phyloP scores from a whole-genome alignment of 2,329 filamentous ascomycete species.

The Emergomyces orientalis region DNA sequence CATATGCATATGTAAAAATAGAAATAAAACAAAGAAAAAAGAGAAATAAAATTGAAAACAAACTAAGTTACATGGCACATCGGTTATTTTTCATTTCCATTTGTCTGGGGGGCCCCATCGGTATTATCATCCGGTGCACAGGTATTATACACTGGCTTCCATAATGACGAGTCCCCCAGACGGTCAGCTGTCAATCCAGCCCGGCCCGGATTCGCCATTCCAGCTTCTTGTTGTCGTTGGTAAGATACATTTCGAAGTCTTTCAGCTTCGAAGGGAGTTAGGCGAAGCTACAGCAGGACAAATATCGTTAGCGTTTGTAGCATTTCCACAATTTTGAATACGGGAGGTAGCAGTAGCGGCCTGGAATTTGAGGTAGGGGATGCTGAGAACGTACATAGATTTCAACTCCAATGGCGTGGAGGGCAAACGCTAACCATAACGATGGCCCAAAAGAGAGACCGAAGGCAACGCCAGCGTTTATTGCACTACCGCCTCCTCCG shows the following conservation, averaged over 20 bases:
- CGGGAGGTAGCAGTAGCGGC: not conserved
- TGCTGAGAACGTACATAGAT: conserved; percentile 36
- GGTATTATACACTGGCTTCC: not conserved
- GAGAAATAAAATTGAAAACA: not conserved
- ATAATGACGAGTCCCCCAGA: conserved; percentile 27
- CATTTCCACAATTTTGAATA: not conserved
- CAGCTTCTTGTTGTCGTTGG: conserved; percentile 46
- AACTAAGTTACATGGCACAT: not conserved
- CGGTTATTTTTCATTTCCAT: not conserved
- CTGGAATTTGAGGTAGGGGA: conserved; percentile 15
- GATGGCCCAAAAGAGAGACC: conserved; percentile 44
- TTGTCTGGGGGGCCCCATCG: not conserved
- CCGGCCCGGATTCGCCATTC: conserved; percentile 40
- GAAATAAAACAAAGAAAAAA: not conserved
- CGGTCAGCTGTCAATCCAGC: conserved; percentile 39
- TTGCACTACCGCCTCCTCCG: conserved; percentile 12
- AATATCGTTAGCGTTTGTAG: not conserved
- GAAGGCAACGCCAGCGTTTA: conserved; percentile 36
- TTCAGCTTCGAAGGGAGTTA: conserved; percentile 47
- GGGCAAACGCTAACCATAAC: conserved; percentile 43
- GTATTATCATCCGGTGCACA: not conserved
- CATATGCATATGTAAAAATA: no score
- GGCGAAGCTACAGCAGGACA: conserved; percentile 23
- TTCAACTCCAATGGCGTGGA: conserved; percentile 46
- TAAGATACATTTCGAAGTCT: conserved; percentile 47